Percentiles rank a stretch among this genome's conserved stretches.
phyloP scores from a whole-genome alignment of 257 asterid genomes.

The Solanum rostratum region DNA sequence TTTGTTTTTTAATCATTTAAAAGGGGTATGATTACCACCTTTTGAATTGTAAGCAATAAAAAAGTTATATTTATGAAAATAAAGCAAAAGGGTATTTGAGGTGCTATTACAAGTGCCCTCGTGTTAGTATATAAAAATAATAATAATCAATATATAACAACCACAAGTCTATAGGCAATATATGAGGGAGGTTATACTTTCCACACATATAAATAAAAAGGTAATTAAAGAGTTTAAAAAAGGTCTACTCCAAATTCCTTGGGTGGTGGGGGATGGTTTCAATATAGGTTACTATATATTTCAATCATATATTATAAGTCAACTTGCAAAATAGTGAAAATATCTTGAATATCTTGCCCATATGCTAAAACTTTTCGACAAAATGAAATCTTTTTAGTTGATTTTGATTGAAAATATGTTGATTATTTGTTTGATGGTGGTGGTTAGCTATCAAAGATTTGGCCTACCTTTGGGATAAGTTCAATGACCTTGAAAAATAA shows the following conservation, averaged over 20 bases:
- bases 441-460: conserved; percentile 8
- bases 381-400: not conserved
- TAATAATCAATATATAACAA: not conserved
- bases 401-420: not conserved
- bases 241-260: not conserved
- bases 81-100: not conserved
- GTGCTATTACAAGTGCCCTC: not conserved
- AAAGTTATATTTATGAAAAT: not conserved
- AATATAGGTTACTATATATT: not conserved
- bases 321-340: not conserved
- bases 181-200: not conserved
- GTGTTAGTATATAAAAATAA: not conserved
- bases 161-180: not conserved
- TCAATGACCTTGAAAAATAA: not conserved
- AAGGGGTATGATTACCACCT: not conserved
- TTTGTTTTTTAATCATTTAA: not conserved
- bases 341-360: not conserved
- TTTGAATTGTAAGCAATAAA: not conserved
- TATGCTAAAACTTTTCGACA: not conserved
- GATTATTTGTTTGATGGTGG: not conserved
- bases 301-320: not conserved
- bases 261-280: not conserved
- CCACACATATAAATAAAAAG: not conserved
- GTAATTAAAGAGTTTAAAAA: not conserved
- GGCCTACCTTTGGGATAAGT: not conserved